These are phyloP conservation scores for Diaporthe sp. DNA, from an alignment of 2,329 filamentous ascomycete species.

Conservation along the genomic window DNA sequence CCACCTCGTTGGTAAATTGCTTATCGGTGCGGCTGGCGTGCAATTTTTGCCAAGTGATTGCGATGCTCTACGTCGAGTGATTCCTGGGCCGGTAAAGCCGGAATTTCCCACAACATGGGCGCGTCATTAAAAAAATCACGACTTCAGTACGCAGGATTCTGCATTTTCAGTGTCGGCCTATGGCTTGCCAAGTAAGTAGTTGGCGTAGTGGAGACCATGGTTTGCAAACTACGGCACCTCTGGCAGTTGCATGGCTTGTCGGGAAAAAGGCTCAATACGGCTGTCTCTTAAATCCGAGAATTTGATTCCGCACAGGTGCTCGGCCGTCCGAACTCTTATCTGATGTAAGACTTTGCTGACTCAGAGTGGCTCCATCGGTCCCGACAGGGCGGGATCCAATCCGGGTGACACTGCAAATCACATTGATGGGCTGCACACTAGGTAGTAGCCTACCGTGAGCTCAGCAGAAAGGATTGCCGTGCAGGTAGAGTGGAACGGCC, in stretches of 20 bases:
- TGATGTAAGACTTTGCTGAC: background rate
- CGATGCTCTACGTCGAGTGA: background rate
- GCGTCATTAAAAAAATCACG: background rate
- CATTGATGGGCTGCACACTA: background rate
- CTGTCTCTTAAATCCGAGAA: background rate
- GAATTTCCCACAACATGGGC: background rate
- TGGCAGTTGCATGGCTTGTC: background rate
- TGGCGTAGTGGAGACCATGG: background rate
- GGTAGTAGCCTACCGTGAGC: background rate
- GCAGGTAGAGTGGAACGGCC: conserved; percentile 1
- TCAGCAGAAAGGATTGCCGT: background rate
- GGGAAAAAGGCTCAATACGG: background rate
- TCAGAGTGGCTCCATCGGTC: background rate
- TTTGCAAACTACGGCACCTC: background rate
- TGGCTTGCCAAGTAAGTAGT: background rate
- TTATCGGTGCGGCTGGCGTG: too few relatives aligned
- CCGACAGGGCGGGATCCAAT: background rate
- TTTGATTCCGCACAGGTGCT: background rate
- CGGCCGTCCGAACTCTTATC: conserved; percentile 20
- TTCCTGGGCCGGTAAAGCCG: background rate
- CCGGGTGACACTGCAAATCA: background rate
- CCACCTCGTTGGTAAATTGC: too few relatives aligned
- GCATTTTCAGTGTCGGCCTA: background rate
- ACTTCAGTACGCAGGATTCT: background rate
- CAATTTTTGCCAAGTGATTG: background rate